Evolutionary conservation across 2,329 filamentous ascomycete genomes (phyloP), one percentile per base, ranked within the genome.

Genomic region (Elsinoe necatrix): DNA sequence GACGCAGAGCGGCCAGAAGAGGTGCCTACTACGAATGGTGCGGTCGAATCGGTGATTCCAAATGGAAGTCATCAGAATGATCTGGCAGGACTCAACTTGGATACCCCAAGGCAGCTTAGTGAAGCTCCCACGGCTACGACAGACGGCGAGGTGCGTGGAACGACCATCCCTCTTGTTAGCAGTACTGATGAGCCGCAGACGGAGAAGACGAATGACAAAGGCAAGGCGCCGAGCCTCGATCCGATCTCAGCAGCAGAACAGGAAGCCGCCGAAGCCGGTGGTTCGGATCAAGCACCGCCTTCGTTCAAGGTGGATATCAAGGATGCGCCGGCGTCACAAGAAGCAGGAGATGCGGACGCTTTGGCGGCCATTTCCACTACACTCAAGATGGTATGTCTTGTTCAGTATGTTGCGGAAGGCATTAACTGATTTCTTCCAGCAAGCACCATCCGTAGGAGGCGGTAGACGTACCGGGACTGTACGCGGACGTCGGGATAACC

Each of bases 401-500:
- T 27, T 25, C 23, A 20, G 21, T n/a, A n/a, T n/a, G n/a, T 29
- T 11, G 4, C 7, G 16, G 35, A 23, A 7, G n/a, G 27, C 12
- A 54, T 37, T 3, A 11, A 14, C 34, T 37, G 14, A 37, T 37
- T 14, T n/a, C 27, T 14, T 29, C 35, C 72, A 82, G 71, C 70
- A 79, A 69, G 71, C 72, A 23, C 80, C 83, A 57, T 83, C 89
- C 18, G 80, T 27, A 6, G 27, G 61, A 23, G 62, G 61, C 27
- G 57, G 58, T 16, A 70, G 71, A 39, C 69, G 72, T 58, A 75
- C 81, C 12, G 86, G 87, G 45, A 96, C 90, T 12, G 76, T 95
- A 14, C 82, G 93, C 63, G 93, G 93, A 54, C 86, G 93, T 59
- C 82, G 93, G 67, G 92, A 97, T 68, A 89, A 95, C 61, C 83